Base-by-base conservation (phyloP, 78 protist species). In the Guillardia theta region DNA sequence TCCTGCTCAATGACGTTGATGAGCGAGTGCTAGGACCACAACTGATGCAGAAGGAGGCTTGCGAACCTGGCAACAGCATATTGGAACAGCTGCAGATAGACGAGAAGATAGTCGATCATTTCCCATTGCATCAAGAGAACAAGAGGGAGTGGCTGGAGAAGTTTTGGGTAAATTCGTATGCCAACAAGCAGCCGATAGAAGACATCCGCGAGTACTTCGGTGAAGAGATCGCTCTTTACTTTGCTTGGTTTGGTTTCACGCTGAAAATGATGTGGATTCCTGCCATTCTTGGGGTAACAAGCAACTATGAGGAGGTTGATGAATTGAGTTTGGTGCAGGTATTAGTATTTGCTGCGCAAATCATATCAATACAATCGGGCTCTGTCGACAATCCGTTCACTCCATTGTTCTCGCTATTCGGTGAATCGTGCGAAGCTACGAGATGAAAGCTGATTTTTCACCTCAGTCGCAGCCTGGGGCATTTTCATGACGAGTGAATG, bases 171-270 rank as follows among this genome's bases (percentile, higher is more conserved):
- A 18, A 70, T 24, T 4, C 41, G 1, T 70, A 43, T 15, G 41
- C 83, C 9, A 24, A 70, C 83, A 70, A 33, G 33, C 93, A 88
- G 93, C 93, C 93, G 12, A 8, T 88, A 4, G 93, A 88, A 41
- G 54, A 48, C 76, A 48, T 88, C 4, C 62, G 93, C 43, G 93
- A 88, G 22, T 88, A 88, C 43, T 88, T 88, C 48, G 93, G 93
- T 22, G 83, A 70, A 43, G 45, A 33, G 45, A 70, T 70, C 8
- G 83, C 41, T 15, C 83, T 70, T 43, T 70, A 33, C 41, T 70
- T 70, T 6, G 83, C 36, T 22, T 70, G 33, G 33, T 24, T 70
- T 24, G 83, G 83, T 1, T 70, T 36, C 83, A 70, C 36, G 1
- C 45, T 70, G 21, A 70, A 12, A 22, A 36, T 30, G 70, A 24